Conservation (phyloP, 208 protist genomes). For the Trypanosoma brucei region DNA sequence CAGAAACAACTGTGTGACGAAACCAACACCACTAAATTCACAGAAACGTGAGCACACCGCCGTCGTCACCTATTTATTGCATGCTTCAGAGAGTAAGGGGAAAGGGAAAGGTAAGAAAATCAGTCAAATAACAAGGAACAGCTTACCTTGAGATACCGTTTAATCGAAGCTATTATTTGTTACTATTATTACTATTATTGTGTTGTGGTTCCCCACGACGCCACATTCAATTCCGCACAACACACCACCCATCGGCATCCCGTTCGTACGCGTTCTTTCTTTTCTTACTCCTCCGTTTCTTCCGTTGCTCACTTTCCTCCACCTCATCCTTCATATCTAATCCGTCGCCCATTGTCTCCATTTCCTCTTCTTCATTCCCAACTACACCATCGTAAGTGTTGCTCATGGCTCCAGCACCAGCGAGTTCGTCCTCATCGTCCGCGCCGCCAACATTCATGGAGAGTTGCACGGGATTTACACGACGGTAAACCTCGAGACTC, state of each 20-base stretch:
- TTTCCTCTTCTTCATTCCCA: constrained; percentile 10
- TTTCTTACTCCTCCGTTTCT: constrained; percentile 31
- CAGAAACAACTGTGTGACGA: no score
- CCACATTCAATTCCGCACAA: constrained; percentile 13
- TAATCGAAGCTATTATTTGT: no score
- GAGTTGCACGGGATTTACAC: constrained; percentile 58
- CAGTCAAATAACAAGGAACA: no score
- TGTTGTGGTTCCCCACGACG: no score
- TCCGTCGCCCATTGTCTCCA: constrained; percentile 7
- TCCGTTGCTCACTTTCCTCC: constrained; percentile 1
- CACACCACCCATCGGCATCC: constrained; percentile 60
- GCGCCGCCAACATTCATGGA: constrained; percentile 49
- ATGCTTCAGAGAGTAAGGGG: no score
- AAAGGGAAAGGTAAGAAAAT: no score
- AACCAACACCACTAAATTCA: no score
- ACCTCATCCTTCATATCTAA: background rate
- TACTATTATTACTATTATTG: no score
- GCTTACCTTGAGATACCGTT: no score
- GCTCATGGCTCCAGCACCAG: background rate
- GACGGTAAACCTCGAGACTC: constrained; percentile 44
- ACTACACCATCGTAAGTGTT: constrained; percentile 16
- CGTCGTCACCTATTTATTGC: no score
- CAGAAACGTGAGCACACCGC: no score
- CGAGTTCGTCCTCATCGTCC: constrained; percentile 5
- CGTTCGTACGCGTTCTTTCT: constrained; percentile 68